Evolutionary conservation across 805 yeast genomes (phyloP), one percentile per base, ranked within the genome.

Genomic region (Yamadazyma takamatsuzukensis): DNA sequence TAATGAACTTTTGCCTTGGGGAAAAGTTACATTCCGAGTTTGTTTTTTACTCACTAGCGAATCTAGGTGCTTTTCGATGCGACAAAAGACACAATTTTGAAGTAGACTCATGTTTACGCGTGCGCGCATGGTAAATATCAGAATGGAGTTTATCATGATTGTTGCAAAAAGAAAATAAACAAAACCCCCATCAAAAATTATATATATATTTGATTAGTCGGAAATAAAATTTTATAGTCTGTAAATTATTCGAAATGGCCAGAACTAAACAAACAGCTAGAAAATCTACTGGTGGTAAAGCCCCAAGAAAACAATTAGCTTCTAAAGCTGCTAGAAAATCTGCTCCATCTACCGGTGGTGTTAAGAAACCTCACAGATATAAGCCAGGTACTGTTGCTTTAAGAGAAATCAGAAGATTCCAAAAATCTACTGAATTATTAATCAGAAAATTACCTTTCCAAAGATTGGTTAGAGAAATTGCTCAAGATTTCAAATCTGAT

Each of bases 371-470:
- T 21, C 72, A 66, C 68, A 66, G 72, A 65, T 66, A 66, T 59
- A 66, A 66, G 66, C 72, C 72, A 48, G 72, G 72, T 66, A 66
- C 72, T 52, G 72, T 66, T 41, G 72, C 72, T 43, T 66, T 66
- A 55, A 64, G 72, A 64, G 72, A 66, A 61, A 66, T 66, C 48
- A 64, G 72, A 64, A 64, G 71, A 61, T 66, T 66, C 57, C 72
- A 66, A 49, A 66, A 66, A 51, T 66, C 71, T 32, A 66, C 72
- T 45, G 72, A 66, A 51, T 60, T 66, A 29, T 61, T 66, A 49
- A 66, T 66, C 55, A 66, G 72, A 66, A 66, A 66, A 59, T 66
- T 66, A 50, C 72, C 72, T 17, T 66, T 66, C 64, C 72, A 66
- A 49, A 66, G 72, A 66, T 66, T 66, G 52, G 72, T 66, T 29